phyloP scores from a whole-genome alignment of 1,284 basidiomycete species.

The Tremellales sp. region DNA sequence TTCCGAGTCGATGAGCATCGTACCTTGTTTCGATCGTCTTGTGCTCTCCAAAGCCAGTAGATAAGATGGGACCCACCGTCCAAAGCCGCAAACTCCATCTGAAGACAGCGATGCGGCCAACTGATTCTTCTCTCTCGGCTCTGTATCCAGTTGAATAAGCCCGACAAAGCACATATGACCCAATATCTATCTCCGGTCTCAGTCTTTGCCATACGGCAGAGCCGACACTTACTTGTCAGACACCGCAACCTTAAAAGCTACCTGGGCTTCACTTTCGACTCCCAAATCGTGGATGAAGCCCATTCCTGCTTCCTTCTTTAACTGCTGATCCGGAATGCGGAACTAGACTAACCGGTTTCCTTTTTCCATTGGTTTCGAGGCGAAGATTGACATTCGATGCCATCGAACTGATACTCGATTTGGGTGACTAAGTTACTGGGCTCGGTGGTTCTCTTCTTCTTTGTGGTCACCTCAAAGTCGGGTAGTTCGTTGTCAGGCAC shows the following conservation, averaged over 20 bases:
- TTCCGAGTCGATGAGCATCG: conserved; percentile 87
- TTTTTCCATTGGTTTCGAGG: conserved; percentile 78
- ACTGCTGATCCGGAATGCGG: background rate
- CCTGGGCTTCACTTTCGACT: conserved; percentile 69
- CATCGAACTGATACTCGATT: conserved; percentile 70
- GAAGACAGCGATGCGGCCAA: conserved; percentile 68
- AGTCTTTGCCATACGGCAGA: background rate
- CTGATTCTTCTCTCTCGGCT: conserved; percentile 58
- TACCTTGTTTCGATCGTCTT: conserved; percentile 54
- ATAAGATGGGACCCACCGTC: conserved; percentile 48
- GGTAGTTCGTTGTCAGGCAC: conserved; percentile 70
- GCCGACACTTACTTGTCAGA: conserved; percentile 65
- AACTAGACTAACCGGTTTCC: conserved; percentile 50
- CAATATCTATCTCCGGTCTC: conserved; percentile 62
- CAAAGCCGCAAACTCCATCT: conserved; percentile 71
- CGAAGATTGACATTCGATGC: conserved; percentile 62
- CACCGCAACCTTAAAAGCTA: conserved; percentile 67
- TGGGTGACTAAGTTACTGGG: conserved; percentile 60
- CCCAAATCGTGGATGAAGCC: conserved; percentile 71
- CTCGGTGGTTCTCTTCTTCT: conserved; percentile 5
- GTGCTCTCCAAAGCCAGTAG: conserved; percentile 1
- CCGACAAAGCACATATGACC: conserved; percentile 74
- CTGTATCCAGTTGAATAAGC: conserved; percentile 78
- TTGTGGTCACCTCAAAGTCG: background rate
- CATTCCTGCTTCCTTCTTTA: conserved; percentile 55